Evolutionary conservation across 2,329 filamentous ascomycete genomes (phyloP).

Genomic region (Claviceps spartinae): DNA sequence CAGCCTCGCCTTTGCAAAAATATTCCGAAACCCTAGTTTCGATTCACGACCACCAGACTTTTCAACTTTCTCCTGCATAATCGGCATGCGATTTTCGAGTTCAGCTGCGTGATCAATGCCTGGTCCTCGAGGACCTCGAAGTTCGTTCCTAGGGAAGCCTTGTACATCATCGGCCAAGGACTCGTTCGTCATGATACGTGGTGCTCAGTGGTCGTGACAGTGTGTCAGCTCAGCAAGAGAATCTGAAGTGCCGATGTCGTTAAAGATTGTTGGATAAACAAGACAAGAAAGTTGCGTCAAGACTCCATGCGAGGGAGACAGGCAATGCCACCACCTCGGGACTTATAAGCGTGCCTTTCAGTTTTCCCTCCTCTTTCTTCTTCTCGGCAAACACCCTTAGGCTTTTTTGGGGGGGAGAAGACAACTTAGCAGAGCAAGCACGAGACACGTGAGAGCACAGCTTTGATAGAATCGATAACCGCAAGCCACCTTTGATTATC

Average conservation of each 20-base stretch:
- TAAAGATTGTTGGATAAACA: background rate
- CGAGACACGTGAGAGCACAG: background rate
- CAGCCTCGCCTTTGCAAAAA: constrained; percentile 35
- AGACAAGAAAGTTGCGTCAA: background rate
- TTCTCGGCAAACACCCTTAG: background rate
- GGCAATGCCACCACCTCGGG: background rate
- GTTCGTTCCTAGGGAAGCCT: background rate
- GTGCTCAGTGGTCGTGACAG: background rate
- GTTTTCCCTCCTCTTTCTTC: background rate
- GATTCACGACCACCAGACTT: constrained; percentile 33
- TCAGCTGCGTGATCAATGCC: constrained; percentile 5
- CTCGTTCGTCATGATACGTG: constrained; percentile 3
- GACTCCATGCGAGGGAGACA: background rate
- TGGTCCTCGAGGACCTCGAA: constrained; percentile 17
- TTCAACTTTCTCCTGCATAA: constrained; percentile 26
- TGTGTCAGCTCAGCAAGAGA: background rate
- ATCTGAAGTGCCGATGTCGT: background rate
- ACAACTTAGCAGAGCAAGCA: background rate
- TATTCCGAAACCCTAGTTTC: constrained; percentile 33
- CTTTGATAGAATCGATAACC: background rate
- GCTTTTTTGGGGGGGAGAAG: too few species aligned
- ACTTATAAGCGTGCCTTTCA: background rate
- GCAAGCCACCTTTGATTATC: background rate
- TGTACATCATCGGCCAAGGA: constrained; percentile 1
- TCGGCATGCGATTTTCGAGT: constrained; percentile 3